These are phyloP conservation scores for Wolfiporia cocos DNA, from an alignment of 1,284 basidiomycete genomes.

Conservation along the genomic window DNA sequence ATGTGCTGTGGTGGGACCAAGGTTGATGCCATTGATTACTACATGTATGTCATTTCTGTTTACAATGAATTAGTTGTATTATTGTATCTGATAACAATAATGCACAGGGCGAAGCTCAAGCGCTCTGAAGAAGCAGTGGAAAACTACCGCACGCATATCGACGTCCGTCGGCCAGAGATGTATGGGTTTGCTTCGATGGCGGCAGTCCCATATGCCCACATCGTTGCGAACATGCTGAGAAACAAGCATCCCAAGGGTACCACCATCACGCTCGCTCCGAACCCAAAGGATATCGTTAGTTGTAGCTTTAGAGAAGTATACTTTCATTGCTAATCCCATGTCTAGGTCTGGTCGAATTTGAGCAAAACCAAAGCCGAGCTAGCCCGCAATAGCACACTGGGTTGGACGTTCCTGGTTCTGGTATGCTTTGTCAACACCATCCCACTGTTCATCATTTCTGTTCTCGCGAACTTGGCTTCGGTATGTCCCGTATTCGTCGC, in stretches of 20 bases:
- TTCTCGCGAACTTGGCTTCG: slow-evolving; percentile 74
- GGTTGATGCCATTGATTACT: slow-evolving; percentile 81
- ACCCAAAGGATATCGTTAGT: slow-evolving; percentile 79
- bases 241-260: slow-evolving; percentile 72
- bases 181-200: slow-evolving; percentile 95
- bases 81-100: background rate
- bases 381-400: slow-evolving; percentile 61
- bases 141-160: slow-evolving; percentile 67
- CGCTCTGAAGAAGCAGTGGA: slow-evolving; percentile 79
- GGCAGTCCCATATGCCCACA: slow-evolving; percentile 85
- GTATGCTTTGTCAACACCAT: slow-evolving; percentile 93
- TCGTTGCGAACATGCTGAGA: slow-evolving; percentile 67
- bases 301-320: background rate
- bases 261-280: slow-evolving; percentile 68
- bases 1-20: slow-evolving; percentile 71
- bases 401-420: slow-evolving; percentile 68
- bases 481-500: slow-evolving; percentile 37
- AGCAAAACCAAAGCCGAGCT: slow-evolving; percentile 65
- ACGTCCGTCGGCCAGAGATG: slow-evolving; percentile 75
- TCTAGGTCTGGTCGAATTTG: slow-evolving; percentile 84
- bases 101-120: slow-evolving; percentile 56
- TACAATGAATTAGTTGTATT: slow-evolving; percentile 1
- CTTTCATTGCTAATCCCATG: slow-evolving; percentile 9
- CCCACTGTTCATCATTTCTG: slow-evolving; percentile 75
- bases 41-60: slow-evolving; percentile 46